These are phyloP conservation scores for Mycena epipterygia DNA, from an alignment of 768 basidiomycete species.

Conservation along the genomic window DNA sequence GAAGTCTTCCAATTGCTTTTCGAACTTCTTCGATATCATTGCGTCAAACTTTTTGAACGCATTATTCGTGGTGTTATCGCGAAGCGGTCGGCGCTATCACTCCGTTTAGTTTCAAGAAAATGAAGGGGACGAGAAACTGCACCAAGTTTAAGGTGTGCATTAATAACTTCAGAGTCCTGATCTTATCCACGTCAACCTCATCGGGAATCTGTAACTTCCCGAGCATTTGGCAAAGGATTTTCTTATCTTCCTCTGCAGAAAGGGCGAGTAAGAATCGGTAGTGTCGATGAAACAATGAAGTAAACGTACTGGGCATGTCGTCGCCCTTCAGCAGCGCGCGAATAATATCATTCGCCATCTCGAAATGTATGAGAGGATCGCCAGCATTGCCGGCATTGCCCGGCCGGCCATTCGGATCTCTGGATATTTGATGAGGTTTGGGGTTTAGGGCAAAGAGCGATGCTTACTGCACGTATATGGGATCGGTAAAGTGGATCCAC, in stretches of 20 bases:
- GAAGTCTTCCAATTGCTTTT: constrained; percentile 77
- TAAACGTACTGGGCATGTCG: constrained; percentile 67
- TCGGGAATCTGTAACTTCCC: constrained; percentile 78
- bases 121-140: constrained; percentile 34
- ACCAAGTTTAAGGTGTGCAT: constrained; percentile 73
- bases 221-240: constrained; percentile 74
- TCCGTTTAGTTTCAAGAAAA: constrained; percentile 8
- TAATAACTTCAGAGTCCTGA: constrained; percentile 72
- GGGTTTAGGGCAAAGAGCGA: constrained; percentile 1
- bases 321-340: constrained; percentile 49
- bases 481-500: constrained; percentile 85
- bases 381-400: constrained; percentile 43
- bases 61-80: constrained; percentile 72
- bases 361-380: constrained; percentile 57
- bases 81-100: constrained; percentile 57
- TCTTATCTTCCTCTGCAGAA: constrained; percentile 73
- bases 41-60: constrained; percentile 81
- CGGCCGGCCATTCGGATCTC: constrained; percentile 36
- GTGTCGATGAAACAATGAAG: neutral
- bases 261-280: constrained; percentile 34
- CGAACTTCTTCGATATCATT: constrained; percentile 77
- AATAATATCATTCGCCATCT: constrained; percentile 64
- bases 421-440: constrained; percentile 16
- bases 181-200: constrained; percentile 75
- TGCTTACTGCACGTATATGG: constrained; percentile 65